Percentiles rank a stretch among this genome's conserved stretches.
Conservation (phyloP, 2,329 filamentous ascomycete species). For the Trichoderma simmonsii region DNA sequence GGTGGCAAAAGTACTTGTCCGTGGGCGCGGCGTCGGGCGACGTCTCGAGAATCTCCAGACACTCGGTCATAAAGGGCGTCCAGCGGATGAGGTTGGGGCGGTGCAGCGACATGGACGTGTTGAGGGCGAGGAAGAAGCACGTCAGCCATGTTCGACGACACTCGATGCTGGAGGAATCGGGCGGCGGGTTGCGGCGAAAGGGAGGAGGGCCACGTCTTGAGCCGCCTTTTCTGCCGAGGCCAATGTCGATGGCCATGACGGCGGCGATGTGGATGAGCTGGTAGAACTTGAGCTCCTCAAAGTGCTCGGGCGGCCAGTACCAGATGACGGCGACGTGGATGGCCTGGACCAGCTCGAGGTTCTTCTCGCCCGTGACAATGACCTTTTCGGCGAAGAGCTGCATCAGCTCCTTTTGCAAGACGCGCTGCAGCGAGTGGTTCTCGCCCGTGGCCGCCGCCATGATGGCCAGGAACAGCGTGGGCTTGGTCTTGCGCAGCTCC, state of each 20-base stretch:
- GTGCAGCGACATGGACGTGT: conserved; percentile 59
- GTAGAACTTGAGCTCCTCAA: conserved; percentile 87
- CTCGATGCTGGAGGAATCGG: conserved; percentile 54
- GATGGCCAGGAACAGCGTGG: conserved; percentile 67
- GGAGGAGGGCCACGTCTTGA: conserved; percentile 30
- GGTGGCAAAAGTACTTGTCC: conserved; percentile 56
- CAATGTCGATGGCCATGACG: conserved; percentile 80
- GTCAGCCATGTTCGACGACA: conserved; percentile 57
- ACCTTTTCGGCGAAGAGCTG: conserved; percentile 70
- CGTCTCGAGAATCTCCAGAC: conserved; percentile 52
- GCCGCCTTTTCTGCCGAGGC: conserved; percentile 54
- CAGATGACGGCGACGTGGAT: conserved; percentile 73
- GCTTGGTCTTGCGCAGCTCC: conserved; percentile 57
- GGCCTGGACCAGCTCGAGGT: conserved; percentile 76
- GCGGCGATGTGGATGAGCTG: conserved; percentile 78
- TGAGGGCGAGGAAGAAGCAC: conserved; percentile 57
- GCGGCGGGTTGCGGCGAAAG: conserved; percentile 40
- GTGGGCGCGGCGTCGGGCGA: conserved; percentile 54
- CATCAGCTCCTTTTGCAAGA: conserved; percentile 67
- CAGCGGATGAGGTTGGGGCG: conserved; percentile 59
- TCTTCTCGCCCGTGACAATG: conserved; percentile 74
- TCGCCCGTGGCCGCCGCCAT: conserved; percentile 64
- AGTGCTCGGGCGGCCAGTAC: conserved; percentile 80
- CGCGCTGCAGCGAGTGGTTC: conserved; percentile 53
- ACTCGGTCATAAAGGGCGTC: conserved; percentile 60